Percentiles rank a stretch among this genome's conserved stretches.
Evolutionary conservation across 2,329 filamentous ascomycete genomes (phyloP).

Genomic region (Epichloe uncinata): DNA sequence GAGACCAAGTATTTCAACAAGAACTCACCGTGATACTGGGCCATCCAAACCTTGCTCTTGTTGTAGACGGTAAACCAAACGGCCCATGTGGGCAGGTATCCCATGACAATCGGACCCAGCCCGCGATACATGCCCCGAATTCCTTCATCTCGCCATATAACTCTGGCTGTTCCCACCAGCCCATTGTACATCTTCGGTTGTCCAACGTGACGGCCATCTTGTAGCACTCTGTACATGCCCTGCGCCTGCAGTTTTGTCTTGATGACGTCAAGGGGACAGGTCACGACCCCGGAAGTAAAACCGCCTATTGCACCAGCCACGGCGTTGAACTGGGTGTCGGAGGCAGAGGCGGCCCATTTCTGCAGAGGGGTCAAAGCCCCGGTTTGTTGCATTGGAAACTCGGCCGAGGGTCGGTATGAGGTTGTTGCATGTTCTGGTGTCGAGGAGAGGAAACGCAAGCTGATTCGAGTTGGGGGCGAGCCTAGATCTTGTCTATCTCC

Average conservation of each 20-base stretch:
- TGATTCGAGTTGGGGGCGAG: not conserved
- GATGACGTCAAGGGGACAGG: conserved; percentile 95
- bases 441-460: conserved; percentile 8
- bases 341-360: conserved; percentile 41
- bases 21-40: conserved; percentile 46
- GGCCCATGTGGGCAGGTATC: conserved; percentile 94
- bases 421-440: conserved; percentile 24
- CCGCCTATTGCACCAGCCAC: conserved; percentile 80
- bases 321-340: conserved; percentile 60
- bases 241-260: conserved; percentile 97
- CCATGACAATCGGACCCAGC: conserved; percentile 83
- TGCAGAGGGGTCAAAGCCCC: conserved; percentile 32
- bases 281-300: conserved; percentile 85
- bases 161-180: conserved; percentile 69
- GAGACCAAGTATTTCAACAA: not conserved
- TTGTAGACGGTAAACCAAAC: conserved; percentile 98
- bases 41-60: conserved; percentile 64
- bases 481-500: not conserved
- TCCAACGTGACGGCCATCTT: conserved; percentile 33
- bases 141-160: conserved; percentile 83
- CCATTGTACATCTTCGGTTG: conserved; percentile 63
- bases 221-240: conserved; percentile 56
- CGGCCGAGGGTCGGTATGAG: conserved; percentile 19
- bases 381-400: conserved; percentile 19
- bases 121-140: conserved; percentile 85